These are phyloP conservation scores for Carex kokanica DNA, from an alignment of 176 grass and related monocot species.

Conservation along the genomic window DNA sequence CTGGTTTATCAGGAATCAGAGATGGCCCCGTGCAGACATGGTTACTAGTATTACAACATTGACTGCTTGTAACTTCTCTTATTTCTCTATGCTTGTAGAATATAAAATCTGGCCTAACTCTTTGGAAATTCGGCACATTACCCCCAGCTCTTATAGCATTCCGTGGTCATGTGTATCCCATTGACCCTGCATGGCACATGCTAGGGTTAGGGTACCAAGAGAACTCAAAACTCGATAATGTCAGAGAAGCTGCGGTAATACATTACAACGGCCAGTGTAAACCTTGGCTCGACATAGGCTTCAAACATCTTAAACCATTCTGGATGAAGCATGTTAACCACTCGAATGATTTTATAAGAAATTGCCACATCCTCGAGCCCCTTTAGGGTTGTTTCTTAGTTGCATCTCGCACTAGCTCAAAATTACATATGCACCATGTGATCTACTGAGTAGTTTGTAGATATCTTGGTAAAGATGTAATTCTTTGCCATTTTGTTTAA, in stretches of 20 bases:
- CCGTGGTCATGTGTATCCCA: slow-evolving; percentile 66
- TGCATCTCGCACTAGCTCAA: background rate
- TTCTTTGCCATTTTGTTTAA: background rate
- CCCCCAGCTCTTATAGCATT: slow-evolving; percentile 89
- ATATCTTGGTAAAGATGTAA: slow-evolving; percentile 11
- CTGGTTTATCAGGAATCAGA: background rate
- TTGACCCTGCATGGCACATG: slow-evolving; percentile 83
- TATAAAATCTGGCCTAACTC: slow-evolving; percentile 73
- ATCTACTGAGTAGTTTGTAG: slow-evolving; percentile 13
- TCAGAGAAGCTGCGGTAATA: slow-evolving; percentile 63
- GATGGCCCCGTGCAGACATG: background rate
- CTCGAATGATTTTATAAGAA: slow-evolving; percentile 76
- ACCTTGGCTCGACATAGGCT: slow-evolving; percentile 84
- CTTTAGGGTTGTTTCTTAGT: slow-evolving; percentile 31
- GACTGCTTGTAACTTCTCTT: background rate
- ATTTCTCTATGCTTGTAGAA: slow-evolving; percentile 57
- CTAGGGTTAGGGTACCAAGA: slow-evolving; percentile 93
- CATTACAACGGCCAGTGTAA: slow-evolving; percentile 95
- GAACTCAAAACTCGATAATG: slow-evolving; percentile 51
- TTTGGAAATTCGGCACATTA: slow-evolving; percentile 92
- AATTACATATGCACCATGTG: background rate
- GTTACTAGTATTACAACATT: background rate
- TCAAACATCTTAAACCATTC: slow-evolving; percentile 79
- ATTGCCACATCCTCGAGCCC: slow-evolving; percentile 77
- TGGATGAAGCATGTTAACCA: slow-evolving; percentile 82